phyloP scores from a whole-genome alignment of 2,329 filamentous ascomycete genomes.

The Chalaropsis thielavioides region DNA sequence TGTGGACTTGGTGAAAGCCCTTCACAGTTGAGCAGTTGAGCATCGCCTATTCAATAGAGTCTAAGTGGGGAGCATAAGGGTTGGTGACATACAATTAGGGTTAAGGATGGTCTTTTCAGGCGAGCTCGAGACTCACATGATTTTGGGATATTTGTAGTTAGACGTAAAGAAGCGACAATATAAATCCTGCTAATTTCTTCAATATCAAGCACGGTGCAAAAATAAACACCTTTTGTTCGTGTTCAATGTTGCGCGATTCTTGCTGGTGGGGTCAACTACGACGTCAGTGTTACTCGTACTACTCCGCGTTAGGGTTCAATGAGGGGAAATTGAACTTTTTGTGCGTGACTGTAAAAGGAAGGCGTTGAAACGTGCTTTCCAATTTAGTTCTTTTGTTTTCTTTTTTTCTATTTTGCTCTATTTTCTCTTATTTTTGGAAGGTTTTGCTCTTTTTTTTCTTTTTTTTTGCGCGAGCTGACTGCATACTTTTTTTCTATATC shows the following conservation, averaged over 20 bases:
- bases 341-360: neutral
- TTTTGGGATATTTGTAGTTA: neutral
- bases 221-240: neutral
- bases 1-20: neutral
- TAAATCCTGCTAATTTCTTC: neutral
- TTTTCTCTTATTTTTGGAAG: neutral
- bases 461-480: too few relatives aligned
- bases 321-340: neutral
- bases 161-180: neutral
- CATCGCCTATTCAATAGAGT: neutral
- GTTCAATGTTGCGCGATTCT: neutral
- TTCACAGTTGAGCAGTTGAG: neutral
- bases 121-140: neutral
- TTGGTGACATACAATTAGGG: neutral
- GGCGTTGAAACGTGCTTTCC: neutral
- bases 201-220: neutral
- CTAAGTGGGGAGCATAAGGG: neutral
- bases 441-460: neutral
- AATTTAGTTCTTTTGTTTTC: neutral
- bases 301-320: conserved; percentile 1
- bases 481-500: too few relatives aligned
- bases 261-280: neutral
- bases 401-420: neutral
- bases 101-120: neutral
- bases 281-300: neutral